Evolutionary conservation across 78 protist genomes (phyloP), one percentile per base, ranked within the genome.

Genomic region (Parvularia atlantis): DNA sequence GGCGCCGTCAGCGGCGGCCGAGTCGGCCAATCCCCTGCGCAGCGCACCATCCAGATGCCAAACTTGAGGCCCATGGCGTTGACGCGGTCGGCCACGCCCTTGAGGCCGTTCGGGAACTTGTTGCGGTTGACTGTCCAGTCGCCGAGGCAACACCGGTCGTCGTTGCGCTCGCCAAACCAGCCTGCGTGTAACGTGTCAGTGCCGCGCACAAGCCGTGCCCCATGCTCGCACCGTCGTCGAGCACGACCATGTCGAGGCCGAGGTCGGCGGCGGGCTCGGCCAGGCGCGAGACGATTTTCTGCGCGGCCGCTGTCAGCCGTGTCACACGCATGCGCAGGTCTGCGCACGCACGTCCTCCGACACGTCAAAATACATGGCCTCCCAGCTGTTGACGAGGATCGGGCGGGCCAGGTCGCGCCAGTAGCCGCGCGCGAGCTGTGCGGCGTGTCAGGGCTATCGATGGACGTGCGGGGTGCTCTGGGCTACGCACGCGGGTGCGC

Each of bases 101-200:
- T 20, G 54, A n/a, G n/a, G n/a, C n/a, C n/a, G n/a, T n/a, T n/a
- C n/a, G n/a, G n/a, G n/a, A n/a, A n/a, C n/a, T n/a, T n/a, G n/a
- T n/a, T n/a, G n/a, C 28, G 54, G 54, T 50, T 50, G 54, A 50
- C 54, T 20, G 54, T 50, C 54, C 54, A 50, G 54, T 50, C 54
- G 14, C 54, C 54, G 54, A 50, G 54, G 54, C 54, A 50, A 17
- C 54, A 50, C 14, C 28, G 14, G 54, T 50, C 54, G 17, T 50
- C 17, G 54, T 50, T 17, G 17, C 54, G 54, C 54, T 50, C 28
- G 28, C 54, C 54, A 50, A 50, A 50, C n/a, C n/a, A n/a, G n/a
- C n/a, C n/a, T n/a, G n/a, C n/a, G n/a, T n/a, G n/a, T n/a, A n/a
- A n/a, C n/a, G n/a, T n/a, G n/a, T n/a, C n/a, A n/a, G n/a, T n/a